Conservation (phyloP, 805 yeast genomes). For the Candida arabinofermentans region DNA sequence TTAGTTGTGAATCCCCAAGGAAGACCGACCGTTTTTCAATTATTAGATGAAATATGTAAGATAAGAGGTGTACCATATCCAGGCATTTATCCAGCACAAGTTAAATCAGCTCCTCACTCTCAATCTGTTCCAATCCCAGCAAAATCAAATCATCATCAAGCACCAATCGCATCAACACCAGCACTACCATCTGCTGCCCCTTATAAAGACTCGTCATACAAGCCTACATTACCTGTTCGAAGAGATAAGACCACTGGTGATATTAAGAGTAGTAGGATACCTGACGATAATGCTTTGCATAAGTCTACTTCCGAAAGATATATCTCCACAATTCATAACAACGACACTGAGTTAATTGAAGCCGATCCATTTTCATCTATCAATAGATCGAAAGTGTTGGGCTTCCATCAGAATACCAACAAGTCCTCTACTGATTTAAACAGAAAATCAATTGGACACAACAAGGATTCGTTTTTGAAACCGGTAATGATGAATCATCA, state of each 20-base stretch:
- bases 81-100: conserved; percentile 28
- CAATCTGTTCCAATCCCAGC: conserved; percentile 1
- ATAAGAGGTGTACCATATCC: conserved; percentile 47
- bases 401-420: conserved; percentile 11
- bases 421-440: conserved; percentile 10
- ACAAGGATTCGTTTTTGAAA: conserved; percentile 5
- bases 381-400: conserved; percentile 35
- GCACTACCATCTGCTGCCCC: conserved; percentile 1
- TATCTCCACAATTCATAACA: conserved; percentile 3
- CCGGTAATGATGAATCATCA: neutral
- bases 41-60: conserved; percentile 61
- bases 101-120: neutral
- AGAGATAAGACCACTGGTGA: conserved; percentile 16
- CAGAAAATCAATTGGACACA: neutral
- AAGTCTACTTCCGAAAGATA: conserved; percentile 16
- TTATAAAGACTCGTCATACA: conserved; percentile 1
- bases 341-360: conserved; percentile 1
- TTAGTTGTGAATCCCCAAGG: conserved; percentile 62
- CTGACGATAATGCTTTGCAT: conserved; percentile 10
- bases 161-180: neutral
- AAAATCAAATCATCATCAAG: conserved; percentile 1
- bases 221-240: conserved; percentile 14
- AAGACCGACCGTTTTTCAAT: conserved; percentile 71
- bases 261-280: neutral
- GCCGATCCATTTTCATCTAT: conserved; percentile 41